phyloP scores from a whole-genome alignment of 2,329 filamentous ascomycete genomes.

The Aspergillus carbonarius region DNA sequence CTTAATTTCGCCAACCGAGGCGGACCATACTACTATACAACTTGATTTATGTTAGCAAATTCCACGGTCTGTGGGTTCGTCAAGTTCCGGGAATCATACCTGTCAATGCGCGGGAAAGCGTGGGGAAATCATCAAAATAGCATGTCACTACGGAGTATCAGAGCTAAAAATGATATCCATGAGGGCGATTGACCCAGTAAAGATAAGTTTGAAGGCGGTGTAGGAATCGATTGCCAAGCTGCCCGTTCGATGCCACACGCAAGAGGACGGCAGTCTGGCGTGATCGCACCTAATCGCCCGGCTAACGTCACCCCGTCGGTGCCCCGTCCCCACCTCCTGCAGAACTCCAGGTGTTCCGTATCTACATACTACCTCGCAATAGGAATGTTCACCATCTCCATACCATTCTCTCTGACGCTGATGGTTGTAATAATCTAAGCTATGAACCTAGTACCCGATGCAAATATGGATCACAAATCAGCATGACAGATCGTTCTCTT shows the following conservation, averaged over 20 bases:
- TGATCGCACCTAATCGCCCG: constrained; percentile 27
- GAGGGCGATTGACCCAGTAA: too few species aligned
- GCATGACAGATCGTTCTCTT: neutral
- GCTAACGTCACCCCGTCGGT: neutral
- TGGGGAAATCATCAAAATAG: too few species aligned
- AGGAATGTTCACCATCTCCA: too few species aligned
- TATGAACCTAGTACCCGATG: too few species aligned
- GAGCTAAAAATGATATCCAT: too few species aligned
- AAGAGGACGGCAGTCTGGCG: constrained; percentile 27
- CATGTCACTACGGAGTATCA: too few species aligned
- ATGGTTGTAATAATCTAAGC: neutral
- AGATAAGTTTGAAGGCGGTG: neutral
- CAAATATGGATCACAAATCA: neutral
- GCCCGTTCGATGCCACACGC: constrained; percentile 8
- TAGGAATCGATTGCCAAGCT: neutral
- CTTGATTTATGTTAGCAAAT: neutral
- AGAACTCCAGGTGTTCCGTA: neutral
- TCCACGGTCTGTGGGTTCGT: too few species aligned
- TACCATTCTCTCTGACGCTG: too few species aligned
- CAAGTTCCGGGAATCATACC: neutral
- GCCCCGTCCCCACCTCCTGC: neutral
- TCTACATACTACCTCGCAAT: too few species aligned
- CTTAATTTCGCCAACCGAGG: neutral
- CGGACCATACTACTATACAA: neutral
- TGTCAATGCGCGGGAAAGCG: neutral